Base-by-base conservation (phyloP, 1,284 basidiomycete genomes). In the Sphagnurus paluster region DNA sequence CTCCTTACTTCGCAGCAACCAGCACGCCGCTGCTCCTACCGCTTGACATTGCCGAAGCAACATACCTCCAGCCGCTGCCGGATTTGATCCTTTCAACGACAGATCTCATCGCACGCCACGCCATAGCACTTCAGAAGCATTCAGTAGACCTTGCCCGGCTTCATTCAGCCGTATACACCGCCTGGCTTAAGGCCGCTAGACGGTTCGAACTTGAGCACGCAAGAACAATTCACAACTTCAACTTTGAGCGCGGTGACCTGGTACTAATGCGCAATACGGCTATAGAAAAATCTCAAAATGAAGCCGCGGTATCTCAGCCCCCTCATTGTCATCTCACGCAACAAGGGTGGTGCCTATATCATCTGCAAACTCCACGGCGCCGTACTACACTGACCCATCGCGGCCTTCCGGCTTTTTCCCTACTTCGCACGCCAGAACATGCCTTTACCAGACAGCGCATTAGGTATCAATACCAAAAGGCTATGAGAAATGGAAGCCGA, bases 261-360 rank as follows among this genome's bases (percentile, higher is more conserved):
- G 69, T 76, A 0, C 49, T 75, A 0, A 54, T 71, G 1, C 48
- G 59, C 8, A 72, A 73, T 43, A 66, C 62, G 1, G 26, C 54
- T 0, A 55, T 68, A n/a, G 67, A 72, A 40, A 60, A 53, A 54
- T 1, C 38, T 70, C 0, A 57, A 57, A 13, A 39, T 50, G 5
- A 73, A 72, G 45, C 60, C 61, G 4, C 54, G 65, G 0, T 69
- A 68, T 42, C 47, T 64, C 14, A 68, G 71, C 2, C 68, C 70
- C 0, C 61, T 67, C 53, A 40, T 71, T 3, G 67, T 72, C 1
- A 44, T 70, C 8, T 32, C 49, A 1, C 51, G 60, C 7, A 61
- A 56, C 9, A 44, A 36, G 2, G 56, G 64, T 1, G 62, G 68
- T 0, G 57, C 66, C 0, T 72, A 72, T 42, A 52, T 62, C 10